Percentiles rank a stretch among this genome's conserved stretches.
Conservation (phyloP, 495 filamentous ascomycete species). For the Polyplosphaeria fusca region DNA sequence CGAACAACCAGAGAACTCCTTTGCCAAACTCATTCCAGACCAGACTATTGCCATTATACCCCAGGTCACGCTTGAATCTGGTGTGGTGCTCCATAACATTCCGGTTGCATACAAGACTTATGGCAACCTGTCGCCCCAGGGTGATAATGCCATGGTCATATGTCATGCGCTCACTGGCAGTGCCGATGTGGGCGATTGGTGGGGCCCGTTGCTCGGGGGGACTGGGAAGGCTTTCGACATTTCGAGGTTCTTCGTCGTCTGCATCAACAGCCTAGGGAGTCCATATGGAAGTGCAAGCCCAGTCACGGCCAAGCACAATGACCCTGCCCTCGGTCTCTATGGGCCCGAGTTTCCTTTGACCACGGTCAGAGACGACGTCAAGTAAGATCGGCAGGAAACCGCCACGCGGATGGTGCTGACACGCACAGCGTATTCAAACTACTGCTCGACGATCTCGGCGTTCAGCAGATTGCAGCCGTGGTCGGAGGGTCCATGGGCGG, state of each 20-base stretch:
- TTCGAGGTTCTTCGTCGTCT: conserved; percentile 88
- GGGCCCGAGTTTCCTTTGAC: conserved; percentile 96
- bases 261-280: conserved; percentile 93
- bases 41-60: conserved; percentile 84
- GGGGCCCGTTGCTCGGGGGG: conserved; percentile 89
- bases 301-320: conserved; percentile 80
- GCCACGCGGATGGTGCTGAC: conserved; percentile 9
- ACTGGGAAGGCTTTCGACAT: conserved; percentile 88
- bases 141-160: conserved; percentile 92
- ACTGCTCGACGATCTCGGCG: conserved; percentile 82
- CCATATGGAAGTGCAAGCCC: conserved; percentile 96
- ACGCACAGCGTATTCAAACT: conserved; percentile 75
- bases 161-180: conserved; percentile 96
- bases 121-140: conserved; percentile 67
- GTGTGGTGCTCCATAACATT: conserved; percentile 79
- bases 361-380: conserved; percentile 92
- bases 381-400: conserved; percentile 48
- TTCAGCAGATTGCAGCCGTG: conserved; percentile 80
- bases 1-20: conserved; percentile 87
- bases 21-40: conserved; percentile 76
- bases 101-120: conserved; percentile 89
- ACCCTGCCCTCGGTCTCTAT: conserved; percentile 71
- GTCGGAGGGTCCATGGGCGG: conserved; percentile 98
- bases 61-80: conserved; percentile 89
- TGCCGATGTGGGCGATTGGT: conserved; percentile 96